Evolutionary conservation across 2,329 filamentous ascomycete species (phyloP).

Genomic region (Ophiostoma himal-ulmi): DNA sequence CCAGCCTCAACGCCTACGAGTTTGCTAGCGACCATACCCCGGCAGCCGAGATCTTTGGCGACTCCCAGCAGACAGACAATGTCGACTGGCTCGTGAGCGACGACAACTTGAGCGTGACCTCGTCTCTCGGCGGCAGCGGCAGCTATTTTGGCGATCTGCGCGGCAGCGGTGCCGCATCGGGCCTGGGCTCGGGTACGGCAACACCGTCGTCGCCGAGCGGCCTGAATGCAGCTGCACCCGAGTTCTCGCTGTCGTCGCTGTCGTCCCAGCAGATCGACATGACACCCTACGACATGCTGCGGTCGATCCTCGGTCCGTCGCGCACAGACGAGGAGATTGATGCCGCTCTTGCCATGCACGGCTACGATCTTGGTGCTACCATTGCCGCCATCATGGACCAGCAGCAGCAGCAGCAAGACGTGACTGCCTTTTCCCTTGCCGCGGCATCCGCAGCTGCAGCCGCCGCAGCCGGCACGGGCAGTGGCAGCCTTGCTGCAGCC

Average conservation of each 20-base stretch:
- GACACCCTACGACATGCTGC: conserved; percentile 96
- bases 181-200: conserved; percentile 64
- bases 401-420: conserved; percentile 38
- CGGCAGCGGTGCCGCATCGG: conserved; percentile 39
- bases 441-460: conserved; percentile 32
- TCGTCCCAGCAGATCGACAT: conserved; percentile 72
- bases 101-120: conserved; percentile 72
- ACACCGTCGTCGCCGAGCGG: conserved; percentile 62
- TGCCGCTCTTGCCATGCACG: conserved; percentile 77
- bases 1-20: conserved; percentile 89
- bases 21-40: conserved; percentile 78
- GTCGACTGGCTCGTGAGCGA: conserved; percentile 97
- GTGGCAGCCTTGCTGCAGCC: conserved; percentile 2
- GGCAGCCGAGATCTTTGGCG: conserved; percentile 73
- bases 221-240: conserved; percentile 73
- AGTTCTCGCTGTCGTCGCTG: conserved; percentile 49
- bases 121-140: conserved; percentile 65
- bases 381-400: conserved; percentile 79
- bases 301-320: conserved; percentile 84
- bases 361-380: conserved; percentile 89
- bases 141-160: conserved; percentile 60
- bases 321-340: conserved; percentile 93
- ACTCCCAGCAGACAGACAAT: conserved; percentile 86
- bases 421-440: conserved; percentile 25
- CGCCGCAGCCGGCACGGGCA: background rate